Conservation (phyloP, 306 rosid species). For the Argentina anserina region DNA sequence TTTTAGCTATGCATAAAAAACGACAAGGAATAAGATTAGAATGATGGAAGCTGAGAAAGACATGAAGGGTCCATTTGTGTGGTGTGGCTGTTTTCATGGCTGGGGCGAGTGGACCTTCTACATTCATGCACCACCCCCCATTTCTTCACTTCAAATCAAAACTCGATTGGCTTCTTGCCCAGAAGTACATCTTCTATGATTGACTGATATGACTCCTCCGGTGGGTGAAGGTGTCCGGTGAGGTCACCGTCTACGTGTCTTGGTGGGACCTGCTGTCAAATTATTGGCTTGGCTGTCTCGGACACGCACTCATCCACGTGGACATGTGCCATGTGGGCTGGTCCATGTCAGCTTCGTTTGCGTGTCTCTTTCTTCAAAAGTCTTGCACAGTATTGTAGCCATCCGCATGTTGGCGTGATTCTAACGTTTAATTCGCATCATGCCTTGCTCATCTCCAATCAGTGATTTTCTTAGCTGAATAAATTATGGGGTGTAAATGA, state of each 20-base stretch:
- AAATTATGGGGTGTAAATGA: no score
- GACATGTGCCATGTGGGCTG: neutral
- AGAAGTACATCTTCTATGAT: neutral
- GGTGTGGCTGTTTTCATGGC: neutral
- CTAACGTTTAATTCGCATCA: neutral
- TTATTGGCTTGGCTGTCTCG: constrained; percentile 1
- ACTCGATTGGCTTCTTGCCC: neutral
- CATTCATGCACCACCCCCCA: neutral
- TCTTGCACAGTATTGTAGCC: neutral
- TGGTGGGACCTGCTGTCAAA: neutral
- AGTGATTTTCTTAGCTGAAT: no score
- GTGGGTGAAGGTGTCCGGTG: neutral
- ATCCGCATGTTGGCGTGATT: neutral
- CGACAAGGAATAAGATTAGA: neutral
- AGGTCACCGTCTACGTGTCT: neutral
- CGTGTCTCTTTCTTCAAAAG: neutral
- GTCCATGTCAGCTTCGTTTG: neutral
- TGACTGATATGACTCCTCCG: neutral
- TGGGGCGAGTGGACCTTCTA: neutral
- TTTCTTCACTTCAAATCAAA: neutral
- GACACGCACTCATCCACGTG: constrained; percentile 8
- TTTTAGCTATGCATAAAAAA: neutral
- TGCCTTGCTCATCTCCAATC: neutral
- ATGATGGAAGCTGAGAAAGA: neutral
- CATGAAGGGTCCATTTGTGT: neutral